These are phyloP conservation scores for Pseudocohnilembus persalinus DNA, from an alignment of 169 alveolate species.

Conservation along the genomic window DNA sequence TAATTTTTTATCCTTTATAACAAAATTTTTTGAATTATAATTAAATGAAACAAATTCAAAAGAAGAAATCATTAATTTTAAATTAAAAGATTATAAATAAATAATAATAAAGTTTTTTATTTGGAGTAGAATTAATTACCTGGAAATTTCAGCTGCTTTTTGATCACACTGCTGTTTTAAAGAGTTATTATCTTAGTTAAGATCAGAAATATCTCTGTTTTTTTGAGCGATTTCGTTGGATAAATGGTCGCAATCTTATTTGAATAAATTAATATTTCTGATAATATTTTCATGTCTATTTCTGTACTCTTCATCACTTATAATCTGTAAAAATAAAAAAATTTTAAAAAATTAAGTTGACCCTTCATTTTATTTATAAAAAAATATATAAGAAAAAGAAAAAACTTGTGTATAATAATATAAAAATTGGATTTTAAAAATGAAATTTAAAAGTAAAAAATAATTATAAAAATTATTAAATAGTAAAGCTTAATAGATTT, in stretches of 20 bases:
- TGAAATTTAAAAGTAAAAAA: no score
- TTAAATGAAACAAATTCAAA: neutral
- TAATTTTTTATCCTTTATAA: neutral
- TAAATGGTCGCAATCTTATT: neutral
- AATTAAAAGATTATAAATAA: no score
- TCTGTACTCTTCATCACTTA: neutral
- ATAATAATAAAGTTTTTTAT: no score
- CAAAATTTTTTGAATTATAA: neutral
- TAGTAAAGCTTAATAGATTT: no score
- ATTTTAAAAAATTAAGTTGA: no score
- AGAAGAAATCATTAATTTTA: neutral
- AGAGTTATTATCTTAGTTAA: neutral
- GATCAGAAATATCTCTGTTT: neutral
- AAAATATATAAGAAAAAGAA: no score
- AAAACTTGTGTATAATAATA: no score
- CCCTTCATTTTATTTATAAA: no score
- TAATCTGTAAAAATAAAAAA: neutral
- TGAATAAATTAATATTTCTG: neutral
- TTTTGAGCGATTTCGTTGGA: neutral
- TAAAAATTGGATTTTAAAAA: no score
- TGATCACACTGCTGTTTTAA: neutral
- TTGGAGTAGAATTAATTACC: neutral
- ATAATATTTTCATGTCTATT: neutral
- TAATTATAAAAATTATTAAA: no score
- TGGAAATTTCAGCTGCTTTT: neutral